Conservation (phyloP, 257 asterid genomes). For the Jacaranda copaia region DNA sequence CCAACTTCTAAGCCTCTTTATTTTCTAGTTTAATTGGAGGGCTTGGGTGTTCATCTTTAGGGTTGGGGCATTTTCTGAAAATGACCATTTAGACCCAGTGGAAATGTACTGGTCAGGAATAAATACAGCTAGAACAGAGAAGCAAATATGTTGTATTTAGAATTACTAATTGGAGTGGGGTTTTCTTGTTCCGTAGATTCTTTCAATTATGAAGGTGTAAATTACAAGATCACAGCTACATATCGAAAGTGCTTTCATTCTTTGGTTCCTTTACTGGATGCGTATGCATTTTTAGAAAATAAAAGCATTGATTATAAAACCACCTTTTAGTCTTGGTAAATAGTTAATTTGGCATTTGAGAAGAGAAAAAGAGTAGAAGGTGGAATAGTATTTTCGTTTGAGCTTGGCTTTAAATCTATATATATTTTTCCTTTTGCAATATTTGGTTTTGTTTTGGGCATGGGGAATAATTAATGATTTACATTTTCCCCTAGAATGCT, state of each 20-base stretch:
- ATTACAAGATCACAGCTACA: not conserved
- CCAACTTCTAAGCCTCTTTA: constrained; percentile 70
- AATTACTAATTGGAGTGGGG: constrained; percentile 82
- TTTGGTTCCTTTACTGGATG: too few species aligned
- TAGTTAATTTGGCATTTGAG: constrained; percentile 33
- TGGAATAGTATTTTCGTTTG: not conserved
- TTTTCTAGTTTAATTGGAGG: constrained; percentile 90
- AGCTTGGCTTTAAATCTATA: not conserved
- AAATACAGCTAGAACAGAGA: constrained; percentile 79
- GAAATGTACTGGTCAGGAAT: constrained; percentile 63
- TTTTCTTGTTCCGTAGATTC: constrained; percentile 69
- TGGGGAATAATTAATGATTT: constrained; percentile 27
- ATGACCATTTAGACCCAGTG: constrained; percentile 81
- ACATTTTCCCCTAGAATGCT: constrained; percentile 20
- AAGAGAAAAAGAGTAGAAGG: not conserved
- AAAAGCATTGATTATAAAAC: not conserved
- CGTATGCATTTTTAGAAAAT: too few species aligned
- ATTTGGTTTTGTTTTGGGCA: constrained; percentile 23
- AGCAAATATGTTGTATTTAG: constrained; percentile 81
- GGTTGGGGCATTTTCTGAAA: constrained; percentile 89
- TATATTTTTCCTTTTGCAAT: not conserved
- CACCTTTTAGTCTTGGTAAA: constrained; percentile 24
- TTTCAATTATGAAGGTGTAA: constrained; percentile 67
- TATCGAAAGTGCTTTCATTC: not conserved
- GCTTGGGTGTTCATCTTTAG: constrained; percentile 86